phyloP scores from a whole-genome alignment of 441 rosid species.

The Mallotus japonicus region DNA sequence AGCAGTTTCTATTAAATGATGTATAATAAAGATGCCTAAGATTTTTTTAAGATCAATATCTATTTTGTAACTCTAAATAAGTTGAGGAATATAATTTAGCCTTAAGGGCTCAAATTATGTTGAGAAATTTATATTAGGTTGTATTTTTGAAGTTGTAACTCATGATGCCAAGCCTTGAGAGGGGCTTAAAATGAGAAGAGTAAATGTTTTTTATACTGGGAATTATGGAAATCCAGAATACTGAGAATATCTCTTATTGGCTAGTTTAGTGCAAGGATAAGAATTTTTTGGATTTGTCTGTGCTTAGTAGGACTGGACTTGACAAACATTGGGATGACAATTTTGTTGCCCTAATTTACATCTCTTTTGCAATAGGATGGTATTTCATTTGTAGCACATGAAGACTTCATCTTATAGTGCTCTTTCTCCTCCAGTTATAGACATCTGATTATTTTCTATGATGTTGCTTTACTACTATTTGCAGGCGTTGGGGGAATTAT shows the following conservation, averaged over 20 bases:
- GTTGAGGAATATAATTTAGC: neutral
- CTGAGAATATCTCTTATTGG: neutral
- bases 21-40: neutral
- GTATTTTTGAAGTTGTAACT: neutral
- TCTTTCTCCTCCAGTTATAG: neutral
- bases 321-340: neutral
- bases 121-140: neutral
- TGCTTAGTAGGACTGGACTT: neutral
- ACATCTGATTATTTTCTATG: neutral
- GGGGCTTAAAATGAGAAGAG: neutral
- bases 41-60: neutral
- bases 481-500: constrained; percentile 55
- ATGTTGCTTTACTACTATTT: constrained; percentile 9
- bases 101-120: neutral
- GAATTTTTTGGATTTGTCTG: neutral
- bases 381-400: neutral
- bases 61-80: neutral
- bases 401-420: neutral
- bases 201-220: neutral
- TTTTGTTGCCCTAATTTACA: neutral
- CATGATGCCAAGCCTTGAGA: neutral
- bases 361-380: neutral
- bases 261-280: neutral
- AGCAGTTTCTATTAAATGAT: neutral
- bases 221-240: neutral